Evolutionary conservation across 768 basidiomycete species (phyloP).

Genomic region (Pisolithus microcarpus): DNA sequence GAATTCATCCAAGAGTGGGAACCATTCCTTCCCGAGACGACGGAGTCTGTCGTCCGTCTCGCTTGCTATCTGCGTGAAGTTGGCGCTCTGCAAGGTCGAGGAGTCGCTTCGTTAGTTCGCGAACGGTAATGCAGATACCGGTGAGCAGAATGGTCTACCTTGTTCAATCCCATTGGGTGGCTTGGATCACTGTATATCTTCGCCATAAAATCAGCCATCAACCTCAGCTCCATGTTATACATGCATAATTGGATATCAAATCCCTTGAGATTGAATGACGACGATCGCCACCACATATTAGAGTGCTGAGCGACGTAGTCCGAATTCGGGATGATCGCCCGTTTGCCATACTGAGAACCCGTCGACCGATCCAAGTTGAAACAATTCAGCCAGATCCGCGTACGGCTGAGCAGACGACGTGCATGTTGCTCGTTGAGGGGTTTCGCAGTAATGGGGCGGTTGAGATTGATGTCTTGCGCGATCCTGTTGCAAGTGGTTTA

Average conservation of each 20-base stretch:
- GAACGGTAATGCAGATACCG: background rate
- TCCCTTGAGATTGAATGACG: conserved; percentile 57
- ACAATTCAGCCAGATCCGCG: conserved; percentile 85
- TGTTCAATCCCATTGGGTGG: conserved; percentile 71
- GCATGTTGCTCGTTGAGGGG: conserved; percentile 75
- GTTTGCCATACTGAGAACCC: conserved; percentile 83
- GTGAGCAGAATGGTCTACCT: conserved; percentile 32
- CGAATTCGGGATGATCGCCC: conserved; percentile 66
- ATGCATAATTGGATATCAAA: conserved; percentile 79
- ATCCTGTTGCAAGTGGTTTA: conserved; percentile 41
- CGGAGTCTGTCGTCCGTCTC: conserved; percentile 67
- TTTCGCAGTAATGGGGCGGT: conserved; percentile 65
- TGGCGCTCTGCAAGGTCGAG: conserved; percentile 40
- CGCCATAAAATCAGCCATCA: conserved; percentile 52
- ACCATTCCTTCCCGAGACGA: conserved; percentile 49
- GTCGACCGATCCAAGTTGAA: conserved; percentile 88
- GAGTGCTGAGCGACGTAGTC: conserved; percentile 74
- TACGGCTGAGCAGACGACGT: conserved; percentile 83
- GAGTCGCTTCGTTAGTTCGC: background rate
- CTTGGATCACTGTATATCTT: conserved; percentile 68
- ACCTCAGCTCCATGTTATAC: conserved; percentile 67
- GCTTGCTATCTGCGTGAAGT: conserved; percentile 57
- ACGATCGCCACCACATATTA: conserved; percentile 63
- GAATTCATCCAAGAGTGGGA: conserved; percentile 38
- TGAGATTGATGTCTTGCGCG: conserved; percentile 85